Conservation (phyloP, 2,329 filamentous ascomycete genomes). For the Boeremia lycopersici region DNA sequence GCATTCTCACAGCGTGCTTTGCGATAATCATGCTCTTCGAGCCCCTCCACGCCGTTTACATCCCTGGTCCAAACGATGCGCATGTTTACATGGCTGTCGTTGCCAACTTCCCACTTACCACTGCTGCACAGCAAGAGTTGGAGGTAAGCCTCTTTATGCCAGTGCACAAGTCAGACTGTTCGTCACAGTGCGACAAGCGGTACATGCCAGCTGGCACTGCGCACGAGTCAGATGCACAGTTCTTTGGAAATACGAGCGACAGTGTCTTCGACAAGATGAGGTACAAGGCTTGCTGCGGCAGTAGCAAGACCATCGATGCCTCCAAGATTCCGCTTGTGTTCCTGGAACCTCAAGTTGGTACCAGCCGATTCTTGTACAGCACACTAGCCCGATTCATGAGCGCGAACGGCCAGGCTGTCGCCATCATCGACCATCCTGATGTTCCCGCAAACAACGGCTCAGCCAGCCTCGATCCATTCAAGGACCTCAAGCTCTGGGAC, state of each 20-base stretch:
- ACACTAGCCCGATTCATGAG: slow-evolving; percentile 55
- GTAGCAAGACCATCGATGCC: slow-evolving; percentile 10
- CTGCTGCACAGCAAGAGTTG: slow-evolving; percentile 15
- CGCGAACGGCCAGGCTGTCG: slow-evolving; percentile 54
- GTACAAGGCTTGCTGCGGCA: slow-evolving; percentile 25
- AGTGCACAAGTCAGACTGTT: slow-evolving; percentile 18
- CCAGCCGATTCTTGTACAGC: slow-evolving; percentile 52
- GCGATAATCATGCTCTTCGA: slow-evolving; percentile 1
- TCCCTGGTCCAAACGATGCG: slow-evolving; percentile 22
- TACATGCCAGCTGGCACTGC: slow-evolving; percentile 33
- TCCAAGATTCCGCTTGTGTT: slow-evolving; percentile 39
- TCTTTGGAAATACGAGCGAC: slow-evolving; percentile 26
- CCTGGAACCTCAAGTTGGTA: slow-evolving; percentile 55
- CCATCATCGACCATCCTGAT: slow-evolving; percentile 58
- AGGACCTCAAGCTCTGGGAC: slow-evolving; percentile 23
- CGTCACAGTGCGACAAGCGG: slow-evolving; percentile 12
- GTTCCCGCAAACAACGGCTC: slow-evolving; percentile 47
- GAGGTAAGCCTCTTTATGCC: slow-evolving; percentile 34
- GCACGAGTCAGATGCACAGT: slow-evolving; percentile 26
- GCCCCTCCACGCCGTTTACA: slow-evolving; percentile 10
- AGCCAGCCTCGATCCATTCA: slow-evolving; percentile 23
- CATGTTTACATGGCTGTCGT: slow-evolving; percentile 26
- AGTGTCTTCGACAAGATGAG: slow-evolving; percentile 28
- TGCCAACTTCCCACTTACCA: slow-evolving; percentile 20
- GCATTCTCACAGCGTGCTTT: slow-evolving; percentile 3